Evolutionary conservation across 768 basidiomycete genomes (phyloP), one percentile per base, ranked within the genome.

Genomic region (Candolleomyces aberdarensis): DNA sequence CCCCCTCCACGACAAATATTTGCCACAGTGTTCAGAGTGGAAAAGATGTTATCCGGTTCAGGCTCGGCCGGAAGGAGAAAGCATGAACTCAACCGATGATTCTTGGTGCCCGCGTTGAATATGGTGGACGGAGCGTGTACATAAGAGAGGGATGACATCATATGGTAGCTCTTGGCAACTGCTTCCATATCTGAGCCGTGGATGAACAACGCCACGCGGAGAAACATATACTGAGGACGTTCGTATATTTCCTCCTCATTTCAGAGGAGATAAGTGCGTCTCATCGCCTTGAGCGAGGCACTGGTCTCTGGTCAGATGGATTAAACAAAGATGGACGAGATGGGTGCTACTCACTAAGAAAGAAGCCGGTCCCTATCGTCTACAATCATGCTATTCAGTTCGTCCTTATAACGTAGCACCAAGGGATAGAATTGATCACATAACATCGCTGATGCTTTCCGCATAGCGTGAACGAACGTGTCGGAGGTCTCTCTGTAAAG

Each of bases 221-320:
- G 20, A 15, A 29, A 57, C 20, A 47, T 44, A 57, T 57, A n/a
- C 19, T 57, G 56, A 10, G 56, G 56, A 1, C 56, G 56, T 49
- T 57, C 56, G 19, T 3, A 29, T 9, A 57, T 1, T 1, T 46
- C 29, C 1, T 22, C 14, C 2, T 19, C 40, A 14, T 46, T 26
- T 14, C 43, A 3, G 15, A 57, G 11, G 3, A 57, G 43, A 32
- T 57, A 57, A 1, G 82, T 82, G n/a, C 19, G 20, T 3, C 22
- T 19, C 51, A 52, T n/a, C 1, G 29, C 20, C 14, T 20, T 11
- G 2, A 55, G 14, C 5, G 53, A 10, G 8, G n/a, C 17, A 43
- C 41, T 43, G 41, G n/a, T n/a, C n/a, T n/a, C n/a, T n/a, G n/a
- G n/a, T n/a, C n/a, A n/a, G n/a, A n/a, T n/a, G n/a, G n/a, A n/a